Percentiles rank a stretch among this genome's conserved stretches.
These are phyloP conservation scores for Colletotrichum gloeosporioides DNA, from an alignment of 2,329 filamentous ascomycete genomes.

Conservation along the genomic window DNA sequence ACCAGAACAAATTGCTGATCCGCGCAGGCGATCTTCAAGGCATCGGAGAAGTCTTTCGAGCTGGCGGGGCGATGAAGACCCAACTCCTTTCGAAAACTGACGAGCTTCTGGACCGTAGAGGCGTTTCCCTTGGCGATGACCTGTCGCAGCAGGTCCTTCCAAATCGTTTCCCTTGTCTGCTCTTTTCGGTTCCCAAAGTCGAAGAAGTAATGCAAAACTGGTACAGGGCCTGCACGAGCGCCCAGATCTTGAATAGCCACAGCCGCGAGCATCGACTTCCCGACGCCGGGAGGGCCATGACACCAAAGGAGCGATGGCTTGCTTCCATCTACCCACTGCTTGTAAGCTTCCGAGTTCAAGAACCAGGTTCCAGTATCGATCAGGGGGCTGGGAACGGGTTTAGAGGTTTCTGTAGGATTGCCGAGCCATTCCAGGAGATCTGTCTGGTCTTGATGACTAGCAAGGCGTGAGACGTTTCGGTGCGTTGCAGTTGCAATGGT, in stretches of 20 bases:
- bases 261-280: neutral
- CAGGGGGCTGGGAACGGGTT: neutral
- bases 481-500: neutral
- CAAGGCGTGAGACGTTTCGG: neutral
- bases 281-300: neutral
- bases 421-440: neutral
- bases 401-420: neutral
- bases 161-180: fast-evolving
- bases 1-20: neutral
- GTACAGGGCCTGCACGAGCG: fast-evolving
- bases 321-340: neutral
- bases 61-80: no score
- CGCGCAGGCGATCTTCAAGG: neutral
- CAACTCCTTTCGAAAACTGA: neutral
- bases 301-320: neutral
- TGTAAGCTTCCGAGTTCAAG: no score
- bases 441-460: neutral
- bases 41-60: neutral
- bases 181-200: neutral
- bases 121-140: fast-evolving
- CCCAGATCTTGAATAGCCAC: fast-evolving
- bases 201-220: neutral
- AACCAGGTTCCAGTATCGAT: no score
- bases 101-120: neutral
- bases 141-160: neutral